These are phyloP conservation scores for Datisca glomerata DNA, from an alignment of 306 rosid genomes.

Conservation along the genomic window DNA sequence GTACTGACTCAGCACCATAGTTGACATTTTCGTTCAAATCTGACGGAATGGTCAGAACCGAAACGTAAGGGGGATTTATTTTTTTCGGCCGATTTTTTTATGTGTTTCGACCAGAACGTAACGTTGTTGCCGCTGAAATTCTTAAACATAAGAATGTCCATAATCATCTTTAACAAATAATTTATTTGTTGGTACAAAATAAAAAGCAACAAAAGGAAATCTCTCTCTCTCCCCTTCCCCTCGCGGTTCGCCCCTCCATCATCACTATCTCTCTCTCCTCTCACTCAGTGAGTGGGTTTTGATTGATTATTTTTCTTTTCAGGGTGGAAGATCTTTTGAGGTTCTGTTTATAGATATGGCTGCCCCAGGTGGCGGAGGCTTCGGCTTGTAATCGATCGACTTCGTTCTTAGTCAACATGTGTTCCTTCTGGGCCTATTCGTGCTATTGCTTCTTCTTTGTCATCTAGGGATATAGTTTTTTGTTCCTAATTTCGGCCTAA, in stretches of 20 bases:
- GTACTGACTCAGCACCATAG: conserved; percentile 45
- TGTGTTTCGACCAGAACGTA: no score
- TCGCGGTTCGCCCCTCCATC: not conserved
- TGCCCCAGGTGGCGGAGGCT: not conserved
- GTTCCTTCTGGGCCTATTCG: not conserved
- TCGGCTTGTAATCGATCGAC: not conserved
- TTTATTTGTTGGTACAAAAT: no score
- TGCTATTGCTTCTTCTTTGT: conserved; percentile 4
- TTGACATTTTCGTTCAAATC: no score
- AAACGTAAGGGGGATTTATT: no score
- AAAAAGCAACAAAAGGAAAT: no score
- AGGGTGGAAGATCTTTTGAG: not conserved
- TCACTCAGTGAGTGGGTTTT: not conserved
- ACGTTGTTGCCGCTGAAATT: no score
- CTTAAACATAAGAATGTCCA: no score
- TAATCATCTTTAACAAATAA: no score
- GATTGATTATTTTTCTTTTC: not conserved
- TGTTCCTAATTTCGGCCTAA: conserved; percentile 7
- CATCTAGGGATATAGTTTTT: not conserved
- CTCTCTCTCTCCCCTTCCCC: not conserved
- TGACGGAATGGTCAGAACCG: no score
- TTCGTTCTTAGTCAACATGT: not conserved
- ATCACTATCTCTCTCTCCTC: not conserved
- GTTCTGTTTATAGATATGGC: not conserved
- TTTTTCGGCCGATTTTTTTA: no score